Conservation (phyloP, 177 flowering plant species). For the Vitis hybrid region DNA sequence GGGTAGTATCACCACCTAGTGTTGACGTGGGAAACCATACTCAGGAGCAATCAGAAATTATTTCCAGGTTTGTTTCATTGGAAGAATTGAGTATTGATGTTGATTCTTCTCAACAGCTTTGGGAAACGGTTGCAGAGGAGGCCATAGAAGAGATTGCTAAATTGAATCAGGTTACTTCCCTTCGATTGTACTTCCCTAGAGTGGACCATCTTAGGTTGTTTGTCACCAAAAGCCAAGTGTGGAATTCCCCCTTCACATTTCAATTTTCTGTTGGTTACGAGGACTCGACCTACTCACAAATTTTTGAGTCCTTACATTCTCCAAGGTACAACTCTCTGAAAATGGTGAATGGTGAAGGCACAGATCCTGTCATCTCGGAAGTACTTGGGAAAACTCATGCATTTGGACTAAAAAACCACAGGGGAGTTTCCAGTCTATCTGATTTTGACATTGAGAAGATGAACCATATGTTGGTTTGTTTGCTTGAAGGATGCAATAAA, state of each 20-base stretch:
- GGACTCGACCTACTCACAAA: neutral
- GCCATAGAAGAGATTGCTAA: slow-evolving; percentile 5
- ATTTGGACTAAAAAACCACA: slow-evolving; percentile 17
- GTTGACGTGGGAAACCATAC: no score
- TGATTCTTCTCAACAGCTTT: no score
- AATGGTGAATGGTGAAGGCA: slow-evolving; percentile 5
- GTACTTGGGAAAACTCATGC: slow-evolving; percentile 10
- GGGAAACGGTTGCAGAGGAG: no score
- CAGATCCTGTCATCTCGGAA: neutral
- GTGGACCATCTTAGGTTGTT: slow-evolving; percentile 4
- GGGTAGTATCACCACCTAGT: no score
- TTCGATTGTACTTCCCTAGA: slow-evolving; percentile 12
- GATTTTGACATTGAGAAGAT: slow-evolving; percentile 9
- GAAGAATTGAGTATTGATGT: no score
- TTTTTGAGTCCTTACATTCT: neutral
- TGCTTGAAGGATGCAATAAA: slow-evolving; percentile 15
- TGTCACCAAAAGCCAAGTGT: neutral
- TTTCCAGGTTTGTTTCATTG: no score
- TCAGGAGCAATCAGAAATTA: no score
- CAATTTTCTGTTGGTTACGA: slow-evolving; percentile 11
- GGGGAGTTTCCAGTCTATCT: slow-evolving; percentile 1
- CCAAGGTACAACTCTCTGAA: neutral
- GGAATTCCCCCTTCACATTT: slow-evolving; percentile 1
- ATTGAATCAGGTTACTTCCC: slow-evolving; percentile 5
- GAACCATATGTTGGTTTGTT: slow-evolving; percentile 5